A percentile compares a stretch with the other conserved stretches of the same genome.
Evolutionary conservation across 179 eudicot genomes (phyloP).

Genomic region (Spinacia oleracea): DNA sequence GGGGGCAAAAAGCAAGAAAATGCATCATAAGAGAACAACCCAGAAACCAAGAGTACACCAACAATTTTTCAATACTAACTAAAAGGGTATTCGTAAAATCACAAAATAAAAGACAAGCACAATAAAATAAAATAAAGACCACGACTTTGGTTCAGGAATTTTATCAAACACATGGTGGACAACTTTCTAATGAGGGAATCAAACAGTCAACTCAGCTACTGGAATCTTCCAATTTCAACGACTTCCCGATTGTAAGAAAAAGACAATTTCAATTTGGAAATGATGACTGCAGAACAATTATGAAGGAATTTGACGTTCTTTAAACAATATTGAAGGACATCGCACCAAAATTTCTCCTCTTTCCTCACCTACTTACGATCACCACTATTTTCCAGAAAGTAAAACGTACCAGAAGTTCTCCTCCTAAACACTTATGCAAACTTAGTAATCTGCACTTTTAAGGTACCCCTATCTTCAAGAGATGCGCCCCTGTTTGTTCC

Average conservation of each 20-base stretch:
- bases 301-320: too few species aligned
- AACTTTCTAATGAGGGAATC: not conserved
- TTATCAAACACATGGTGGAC: slow-evolving; percentile 32
- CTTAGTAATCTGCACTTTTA: too few species aligned
- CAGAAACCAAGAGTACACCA: not conserved
- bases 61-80: not conserved
- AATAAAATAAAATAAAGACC: not conserved
- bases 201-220: not conserved
- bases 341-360: too few species aligned
- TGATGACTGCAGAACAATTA: not conserved
- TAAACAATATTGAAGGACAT: too few species aligned
- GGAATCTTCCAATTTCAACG: not conserved
- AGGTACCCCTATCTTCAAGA: too few species aligned
- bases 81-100: not conserved
- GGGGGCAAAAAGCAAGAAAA: not conserved
- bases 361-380: too few species aligned
- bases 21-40: not conserved
- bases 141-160: slow-evolving; percentile 21
- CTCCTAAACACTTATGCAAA: too few species aligned
- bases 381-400: too few species aligned
- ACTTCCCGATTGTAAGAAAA: not conserved
- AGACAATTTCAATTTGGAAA: not conserved
- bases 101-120: not conserved
- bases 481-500: too few species aligned
- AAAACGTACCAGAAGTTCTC: too few species aligned